Base-by-base conservation (phyloP, 1,139 yeast species). In the Taphrina sp. region DNA sequence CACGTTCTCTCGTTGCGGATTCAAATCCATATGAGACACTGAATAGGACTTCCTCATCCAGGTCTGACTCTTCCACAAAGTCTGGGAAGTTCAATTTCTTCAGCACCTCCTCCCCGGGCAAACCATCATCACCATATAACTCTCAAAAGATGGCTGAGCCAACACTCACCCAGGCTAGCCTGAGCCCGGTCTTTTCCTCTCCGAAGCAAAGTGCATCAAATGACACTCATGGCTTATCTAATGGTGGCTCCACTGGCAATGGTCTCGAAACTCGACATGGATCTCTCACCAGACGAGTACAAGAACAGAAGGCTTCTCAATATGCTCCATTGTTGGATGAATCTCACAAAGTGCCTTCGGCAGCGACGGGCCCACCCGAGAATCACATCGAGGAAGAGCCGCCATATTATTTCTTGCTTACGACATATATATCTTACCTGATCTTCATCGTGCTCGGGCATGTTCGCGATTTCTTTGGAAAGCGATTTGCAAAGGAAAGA, bases 371-470 rank as follows among this genome's bases (percentile, higher is more conserved):
- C 20, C 41, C 60, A 12, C 55, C 57, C 3, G 58, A 54, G 38
- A 49, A 49, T 34, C 61, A 45, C 16, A 76, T 73, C 42, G 71
- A 71, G 54, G 96, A 88, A 67, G 95, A 90, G 58, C 97, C 97
- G 5, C 92, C 95, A 8, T 85, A 86, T 66, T 77, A 78, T 62
- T 81, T 86, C 56, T 80, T 86, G 62, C 73, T 92, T 58, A 78
- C 87, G 57, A 92, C 98, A 2, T 92, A 90, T 66, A 72, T 92
- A 64, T 82, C 85, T 68, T 94, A 89, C 69, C 75, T 92, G 62
- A 79, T 87, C 51, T 76, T 92, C 66, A 87, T 92, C 62, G 79
- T 89, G 34, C 77, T 88, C 61, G 99, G 99, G 37, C 96, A 92
- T 67, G 72, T 89, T 36, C 81, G 90, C 63, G 99, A 92, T 71